Percentiles rank a stretch among this genome's conserved stretches.
Conservation (phyloP, 352 stramenopile species). For the Globisporangium yorkense region DNA sequence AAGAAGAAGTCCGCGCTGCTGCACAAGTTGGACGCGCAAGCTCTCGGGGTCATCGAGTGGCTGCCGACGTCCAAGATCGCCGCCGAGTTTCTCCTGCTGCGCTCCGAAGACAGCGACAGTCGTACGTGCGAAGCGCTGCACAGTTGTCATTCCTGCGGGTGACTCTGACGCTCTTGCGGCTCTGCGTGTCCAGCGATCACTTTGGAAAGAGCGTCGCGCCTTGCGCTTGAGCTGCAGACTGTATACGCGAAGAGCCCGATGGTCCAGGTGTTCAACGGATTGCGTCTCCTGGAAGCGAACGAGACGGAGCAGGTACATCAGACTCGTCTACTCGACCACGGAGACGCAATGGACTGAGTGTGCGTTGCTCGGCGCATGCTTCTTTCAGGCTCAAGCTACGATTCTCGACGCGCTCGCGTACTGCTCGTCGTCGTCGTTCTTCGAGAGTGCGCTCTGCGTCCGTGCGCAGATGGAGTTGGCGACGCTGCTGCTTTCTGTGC, state of each 20-base stretch:
- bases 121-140: constrained; percentile 30
- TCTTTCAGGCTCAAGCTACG: constrained; percentile 29
- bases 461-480: constrained; percentile 50
- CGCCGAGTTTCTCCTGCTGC: constrained; percentile 61
- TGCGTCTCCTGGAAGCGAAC: constrained; percentile 18
- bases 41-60: constrained; percentile 41
- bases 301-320: constrained; percentile 25
- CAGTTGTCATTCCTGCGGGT: not conserved
- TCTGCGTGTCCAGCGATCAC: constrained; percentile 23
- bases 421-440: constrained; percentile 58
- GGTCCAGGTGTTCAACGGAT: constrained; percentile 37
- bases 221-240: constrained; percentile 20
- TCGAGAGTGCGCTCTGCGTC: constrained; percentile 55
- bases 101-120: constrained; percentile 63
- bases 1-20: constrained; percentile 30
- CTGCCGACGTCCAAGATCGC: constrained; percentile 54
- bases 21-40: constrained; percentile 42
- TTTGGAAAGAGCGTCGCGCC: constrained; percentile 18
- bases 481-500: constrained; percentile 27
- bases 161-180: constrained; percentile 1
- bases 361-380: not conserved
- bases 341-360: not conserved
- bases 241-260: constrained; percentile 43
- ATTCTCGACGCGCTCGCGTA: constrained; percentile 56
- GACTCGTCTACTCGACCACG: not conserved